Evolutionary conservation across 176 grass and related monocot species (phyloP).

Genomic region (Phyllostachys edulis): DNA sequence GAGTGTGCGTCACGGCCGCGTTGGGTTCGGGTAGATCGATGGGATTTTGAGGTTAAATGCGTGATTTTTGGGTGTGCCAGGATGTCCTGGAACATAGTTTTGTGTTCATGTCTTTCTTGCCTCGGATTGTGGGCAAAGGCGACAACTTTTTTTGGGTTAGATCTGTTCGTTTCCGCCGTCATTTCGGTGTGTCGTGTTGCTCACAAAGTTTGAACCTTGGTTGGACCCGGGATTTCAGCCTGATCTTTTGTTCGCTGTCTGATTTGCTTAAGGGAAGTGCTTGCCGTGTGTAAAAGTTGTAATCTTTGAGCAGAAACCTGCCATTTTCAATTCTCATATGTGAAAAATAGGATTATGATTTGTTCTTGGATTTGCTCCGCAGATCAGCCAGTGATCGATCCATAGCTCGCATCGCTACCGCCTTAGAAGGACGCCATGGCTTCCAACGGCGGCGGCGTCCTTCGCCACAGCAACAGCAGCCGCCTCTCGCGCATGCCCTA

Average conservation of each 20-base stretch:
- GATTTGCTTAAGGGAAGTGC: not conserved
- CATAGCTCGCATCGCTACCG: not conserved
- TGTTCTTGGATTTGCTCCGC: not conserved
- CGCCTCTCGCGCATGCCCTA: constrained; percentile 49
- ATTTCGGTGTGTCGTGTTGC: not conserved
- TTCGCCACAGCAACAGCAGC: constrained; percentile 63
- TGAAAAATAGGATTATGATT: not conserved
- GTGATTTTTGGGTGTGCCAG: not conserved
- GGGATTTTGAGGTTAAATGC: not conserved
- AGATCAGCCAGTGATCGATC: constrained; percentile 42
- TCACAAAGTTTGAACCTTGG: constrained; percentile 4
- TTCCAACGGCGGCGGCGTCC: constrained; percentile 31
- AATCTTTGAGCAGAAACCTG: not conserved
- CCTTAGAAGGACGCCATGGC: constrained; percentile 33
- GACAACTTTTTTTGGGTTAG: not conserved
- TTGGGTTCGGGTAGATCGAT: not conserved
- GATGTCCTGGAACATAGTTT: not conserved
- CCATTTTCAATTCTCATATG: not conserved
- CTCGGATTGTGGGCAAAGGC: not conserved
- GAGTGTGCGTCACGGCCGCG: not conserved
- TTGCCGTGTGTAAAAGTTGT: not conserved
- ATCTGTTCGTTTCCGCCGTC: not conserved
- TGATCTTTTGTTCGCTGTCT: not conserved
- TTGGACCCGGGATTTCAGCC: constrained; percentile 9
- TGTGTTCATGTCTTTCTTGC: not conserved